Conservation (phyloP, 202 grass and related monocot genomes). For the Schoenoplectus triqueter region DNA sequence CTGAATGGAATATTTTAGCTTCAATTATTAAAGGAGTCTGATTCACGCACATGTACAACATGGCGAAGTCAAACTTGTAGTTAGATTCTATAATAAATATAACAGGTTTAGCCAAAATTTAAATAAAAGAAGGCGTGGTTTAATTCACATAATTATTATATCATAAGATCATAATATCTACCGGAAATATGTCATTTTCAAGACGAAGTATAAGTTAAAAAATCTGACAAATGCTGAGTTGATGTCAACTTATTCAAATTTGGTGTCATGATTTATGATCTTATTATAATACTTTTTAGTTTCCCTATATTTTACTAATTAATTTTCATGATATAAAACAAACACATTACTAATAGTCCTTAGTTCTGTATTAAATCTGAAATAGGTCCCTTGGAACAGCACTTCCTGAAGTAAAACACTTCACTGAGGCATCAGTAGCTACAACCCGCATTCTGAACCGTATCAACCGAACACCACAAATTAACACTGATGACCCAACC, state of each 20-base stretch:
- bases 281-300: not conserved
- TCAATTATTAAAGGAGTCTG: not conserved
- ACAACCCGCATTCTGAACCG: slow-evolving; percentile 72
- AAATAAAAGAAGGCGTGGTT: not conserved
- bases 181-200: not conserved
- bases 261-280: not conserved
- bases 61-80: not conserved
- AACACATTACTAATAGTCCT: not conserved
- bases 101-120: not conserved
- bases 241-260: not conserved
- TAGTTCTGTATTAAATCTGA: slow-evolving; percentile 30
- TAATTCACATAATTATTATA: not conserved
- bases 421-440: slow-evolving; percentile 84
- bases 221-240: not conserved
- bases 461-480: slow-evolving; percentile 73
- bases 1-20: not conserved
- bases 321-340: not conserved
- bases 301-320: not conserved
- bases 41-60: not conserved
- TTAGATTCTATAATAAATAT: not conserved
- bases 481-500: slow-evolving; percentile 63
- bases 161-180: not conserved
- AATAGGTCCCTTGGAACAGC: slow-evolving; percentile 98
- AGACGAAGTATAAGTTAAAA: not conserved
- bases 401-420: slow-evolving; percentile 94